Conservation (phyloP, 345 rosid genomes). For the Populus davidiana region DNA sequence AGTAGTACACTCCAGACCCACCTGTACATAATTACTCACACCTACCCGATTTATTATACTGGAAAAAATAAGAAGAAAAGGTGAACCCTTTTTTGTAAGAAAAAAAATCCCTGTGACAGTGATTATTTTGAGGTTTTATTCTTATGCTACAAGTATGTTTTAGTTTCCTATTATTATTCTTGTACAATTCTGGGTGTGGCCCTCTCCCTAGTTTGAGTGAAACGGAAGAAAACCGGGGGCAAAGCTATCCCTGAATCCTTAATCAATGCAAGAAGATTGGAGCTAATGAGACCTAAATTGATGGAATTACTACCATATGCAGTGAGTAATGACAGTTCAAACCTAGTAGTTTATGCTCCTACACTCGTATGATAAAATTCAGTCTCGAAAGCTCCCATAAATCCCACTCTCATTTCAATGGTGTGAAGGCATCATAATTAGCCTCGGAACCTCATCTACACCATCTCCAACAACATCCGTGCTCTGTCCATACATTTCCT, state of each 20-base stretch:
- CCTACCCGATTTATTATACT: not conserved
- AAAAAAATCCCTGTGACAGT: not conserved
- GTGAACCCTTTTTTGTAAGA: not conserved
- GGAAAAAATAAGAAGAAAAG: not conserved
- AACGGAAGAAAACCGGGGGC: not conserved
- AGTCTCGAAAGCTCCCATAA: conserved; percentile 25
- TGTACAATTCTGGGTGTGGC: not conserved
- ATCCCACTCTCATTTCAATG: conserved; percentile 27
- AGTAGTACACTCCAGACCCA: not conserved
- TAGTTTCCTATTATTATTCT: not conserved
- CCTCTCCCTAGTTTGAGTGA: not conserved
- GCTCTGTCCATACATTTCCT: not conserved
- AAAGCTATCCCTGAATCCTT: not conserved
- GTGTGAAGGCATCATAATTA: conserved; percentile 5
- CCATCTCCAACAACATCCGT: conserved; percentile 10
- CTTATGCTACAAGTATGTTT: not conserved
- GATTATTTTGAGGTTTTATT: not conserved
- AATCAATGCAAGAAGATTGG: not conserved
- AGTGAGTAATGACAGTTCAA: not conserved
- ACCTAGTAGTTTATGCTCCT: not conserved
- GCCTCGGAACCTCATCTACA: conserved; percentile 12
- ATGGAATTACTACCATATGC: not conserved
- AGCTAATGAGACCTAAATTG: not conserved
- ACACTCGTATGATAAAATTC: not conserved
- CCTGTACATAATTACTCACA: not conserved